Evolutionary conservation across 345 rosid genomes (phyloP).

Genomic region (Citrus reticulata): DNA sequence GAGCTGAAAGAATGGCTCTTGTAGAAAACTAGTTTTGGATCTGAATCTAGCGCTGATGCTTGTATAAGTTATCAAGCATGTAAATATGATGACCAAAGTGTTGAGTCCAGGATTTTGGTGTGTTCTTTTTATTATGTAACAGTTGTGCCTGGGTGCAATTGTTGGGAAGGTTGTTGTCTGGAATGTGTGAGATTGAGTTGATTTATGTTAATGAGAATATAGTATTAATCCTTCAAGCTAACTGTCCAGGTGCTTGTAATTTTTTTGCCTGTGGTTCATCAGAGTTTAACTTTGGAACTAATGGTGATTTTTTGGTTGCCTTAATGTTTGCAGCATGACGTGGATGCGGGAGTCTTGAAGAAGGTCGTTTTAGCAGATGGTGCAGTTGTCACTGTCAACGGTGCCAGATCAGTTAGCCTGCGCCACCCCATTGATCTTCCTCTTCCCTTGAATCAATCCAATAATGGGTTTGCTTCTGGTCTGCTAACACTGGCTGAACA

Average conservation of each 20-base stretch:
- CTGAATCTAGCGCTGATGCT: not conserved
- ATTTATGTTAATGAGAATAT: not conserved
- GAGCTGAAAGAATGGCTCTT: not conserved
- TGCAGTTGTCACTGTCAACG: constrained; percentile 84
- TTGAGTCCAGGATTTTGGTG: not conserved
- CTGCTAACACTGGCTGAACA: constrained; percentile 76
- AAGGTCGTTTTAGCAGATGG: constrained; percentile 90
- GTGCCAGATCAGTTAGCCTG: constrained; percentile 93
- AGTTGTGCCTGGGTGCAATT: not conserved
- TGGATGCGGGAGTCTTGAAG: constrained; percentile 90
- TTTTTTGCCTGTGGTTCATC: not conserved
- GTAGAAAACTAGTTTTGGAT: not conserved
- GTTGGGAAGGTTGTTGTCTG: not conserved
- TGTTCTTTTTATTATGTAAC: not conserved
- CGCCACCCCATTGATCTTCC: constrained; percentile 83
- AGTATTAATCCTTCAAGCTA: not conserved
- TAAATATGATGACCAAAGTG: not conserved
- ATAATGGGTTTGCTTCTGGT: constrained; percentile 74
- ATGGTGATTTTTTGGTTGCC: constrained; percentile 9
- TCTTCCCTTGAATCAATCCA: constrained; percentile 65
- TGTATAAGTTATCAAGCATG: not conserved
- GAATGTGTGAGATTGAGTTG: not conserved
- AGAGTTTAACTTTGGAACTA: not conserved
- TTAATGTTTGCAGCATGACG: constrained; percentile 79
- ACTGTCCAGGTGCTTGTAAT: not conserved